Percentiles rank a stretch among this genome's conserved stretches.
phyloP scores from a whole-genome alignment of 2,329 filamentous ascomycete species.

The Xylaria sp. region DNA sequence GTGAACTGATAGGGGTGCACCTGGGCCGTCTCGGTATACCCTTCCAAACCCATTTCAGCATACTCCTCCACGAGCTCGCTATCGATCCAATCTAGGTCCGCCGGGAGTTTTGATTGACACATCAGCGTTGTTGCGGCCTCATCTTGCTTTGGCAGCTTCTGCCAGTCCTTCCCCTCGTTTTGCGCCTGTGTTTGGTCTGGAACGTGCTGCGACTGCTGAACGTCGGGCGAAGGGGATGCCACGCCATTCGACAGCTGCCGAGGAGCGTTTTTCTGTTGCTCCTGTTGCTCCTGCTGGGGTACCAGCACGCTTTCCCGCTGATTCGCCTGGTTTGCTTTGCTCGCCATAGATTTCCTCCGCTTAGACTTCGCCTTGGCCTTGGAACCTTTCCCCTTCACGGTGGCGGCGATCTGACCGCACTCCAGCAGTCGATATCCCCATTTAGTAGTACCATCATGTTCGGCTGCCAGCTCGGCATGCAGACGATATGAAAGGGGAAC shows the following conservation, averaged over 20 bases:
- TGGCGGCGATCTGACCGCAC: constrained; percentile 69
- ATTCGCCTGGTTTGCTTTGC: constrained; percentile 46
- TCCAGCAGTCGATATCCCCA: constrained; percentile 89
- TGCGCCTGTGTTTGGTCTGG: constrained; percentile 35
- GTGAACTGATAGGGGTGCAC: constrained; percentile 95
- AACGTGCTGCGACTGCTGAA: constrained; percentile 29
- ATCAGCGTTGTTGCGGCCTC: constrained; percentile 58
- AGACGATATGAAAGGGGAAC: constrained; percentile 87
- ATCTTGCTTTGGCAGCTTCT: constrained; percentile 71
- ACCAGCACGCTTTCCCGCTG: constrained; percentile 42
- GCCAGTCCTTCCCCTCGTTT: constrained; percentile 60
- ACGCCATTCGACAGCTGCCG: constrained; percentile 2
- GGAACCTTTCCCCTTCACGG: constrained; percentile 47
- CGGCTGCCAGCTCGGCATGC: constrained; percentile 83
- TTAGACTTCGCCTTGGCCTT: constrained; percentile 38
- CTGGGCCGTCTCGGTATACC: constrained; percentile 83
- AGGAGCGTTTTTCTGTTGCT: constrained; percentile 8
- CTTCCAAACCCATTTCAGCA: constrained; percentile 78
- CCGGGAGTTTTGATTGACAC: constrained; percentile 71
- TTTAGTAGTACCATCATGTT: constrained; percentile 78
- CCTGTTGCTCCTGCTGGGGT: constrained; percentile 12
- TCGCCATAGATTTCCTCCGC: constrained; percentile 41
- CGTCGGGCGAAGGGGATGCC: constrained; percentile 1
- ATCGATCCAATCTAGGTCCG: constrained; percentile 87
- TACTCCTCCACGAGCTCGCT: constrained; percentile 73